Evolutionary conservation across 2,329 filamentous ascomycete species (phyloP).

Genomic region (Phialocephala sp.): DNA sequence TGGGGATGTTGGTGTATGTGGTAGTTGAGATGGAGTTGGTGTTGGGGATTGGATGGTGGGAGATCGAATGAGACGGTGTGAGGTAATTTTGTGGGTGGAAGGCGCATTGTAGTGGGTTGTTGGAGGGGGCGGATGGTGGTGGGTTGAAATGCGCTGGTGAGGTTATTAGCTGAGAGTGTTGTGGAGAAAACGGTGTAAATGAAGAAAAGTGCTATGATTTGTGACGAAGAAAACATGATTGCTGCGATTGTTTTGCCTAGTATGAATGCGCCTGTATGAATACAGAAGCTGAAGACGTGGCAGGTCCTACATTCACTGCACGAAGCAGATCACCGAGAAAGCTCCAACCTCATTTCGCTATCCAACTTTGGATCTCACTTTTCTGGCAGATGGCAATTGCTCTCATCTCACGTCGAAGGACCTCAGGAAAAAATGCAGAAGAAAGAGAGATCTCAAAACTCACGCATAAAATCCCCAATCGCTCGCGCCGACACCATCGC

Average conservation of each 20-base stretch:
- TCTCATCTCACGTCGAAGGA: neutral
- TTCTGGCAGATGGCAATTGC: neutral
- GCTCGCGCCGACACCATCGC: conserved; percentile 27
- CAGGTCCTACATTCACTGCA: neutral
- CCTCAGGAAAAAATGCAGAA: neutral
- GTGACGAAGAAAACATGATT: too few relatives aligned
- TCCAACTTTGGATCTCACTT: neutral
- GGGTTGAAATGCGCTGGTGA: neutral
- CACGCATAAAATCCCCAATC: conserved; percentile 26
- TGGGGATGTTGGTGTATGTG: conserved; percentile 12
- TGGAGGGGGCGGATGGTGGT: too few relatives aligned
- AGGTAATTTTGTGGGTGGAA: conserved; percentile 5
- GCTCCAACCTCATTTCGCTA: neutral
- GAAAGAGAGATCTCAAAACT: conserved; percentile 10
- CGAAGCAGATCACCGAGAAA: neutral
- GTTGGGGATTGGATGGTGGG: conserved; percentile 15
- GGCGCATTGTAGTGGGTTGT: conserved; percentile 2
- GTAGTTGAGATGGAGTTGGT: conserved; percentile 4
- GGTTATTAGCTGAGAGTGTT: neutral
- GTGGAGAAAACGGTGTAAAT: neutral
- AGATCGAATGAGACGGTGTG: neutral
- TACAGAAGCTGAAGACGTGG: neutral
- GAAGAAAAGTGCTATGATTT: too few relatives aligned
- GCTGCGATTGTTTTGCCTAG: too few relatives aligned
- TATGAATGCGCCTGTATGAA: neutral